phyloP scores from a whole-genome alignment of 192 early-diverging fungal species.

The Entomortierella beljakovae region DNA sequence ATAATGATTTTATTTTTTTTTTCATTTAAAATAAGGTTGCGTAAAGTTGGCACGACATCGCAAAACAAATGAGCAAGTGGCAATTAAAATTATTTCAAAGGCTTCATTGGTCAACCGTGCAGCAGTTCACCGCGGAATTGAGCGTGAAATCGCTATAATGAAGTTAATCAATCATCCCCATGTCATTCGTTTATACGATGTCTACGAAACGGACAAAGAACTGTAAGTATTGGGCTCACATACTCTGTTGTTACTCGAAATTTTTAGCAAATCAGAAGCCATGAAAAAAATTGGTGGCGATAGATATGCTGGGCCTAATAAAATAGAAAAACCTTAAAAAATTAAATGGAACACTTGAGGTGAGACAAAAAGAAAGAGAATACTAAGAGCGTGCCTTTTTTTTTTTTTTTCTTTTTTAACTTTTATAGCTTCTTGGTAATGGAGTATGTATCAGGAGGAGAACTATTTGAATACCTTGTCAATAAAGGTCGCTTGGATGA shows the following conservation, averaged over 20 bases:
- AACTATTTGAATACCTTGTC: slow-evolving; percentile 79
- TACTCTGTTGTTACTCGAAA: neutral
- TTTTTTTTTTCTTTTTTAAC: neutral
- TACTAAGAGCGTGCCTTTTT: too few species aligned
- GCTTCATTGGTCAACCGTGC: slow-evolving; percentile 56
- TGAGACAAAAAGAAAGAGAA: too few species aligned
- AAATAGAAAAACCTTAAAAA: too few species aligned
- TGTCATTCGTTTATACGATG: slow-evolving; percentile 62
- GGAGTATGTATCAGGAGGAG: slow-evolving; percentile 80
- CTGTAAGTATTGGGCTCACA: slow-evolving; percentile 37
- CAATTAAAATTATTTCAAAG: slow-evolving; percentile 66
- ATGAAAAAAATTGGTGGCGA: slow-evolving; percentile 11
- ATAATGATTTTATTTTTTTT: neutral
- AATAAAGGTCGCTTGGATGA: slow-evolving; percentile 57
- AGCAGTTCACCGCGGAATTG: slow-evolving; percentile 59
- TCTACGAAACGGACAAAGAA: slow-evolving; percentile 59
- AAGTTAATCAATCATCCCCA: slow-evolving; percentile 65
- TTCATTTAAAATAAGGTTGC: slow-evolving; percentile 41
- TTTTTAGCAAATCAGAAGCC: neutral
- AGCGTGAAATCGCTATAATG: slow-evolving; percentile 68
- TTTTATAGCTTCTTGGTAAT: slow-evolving; percentile 63
- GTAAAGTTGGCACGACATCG: slow-evolving; percentile 64
- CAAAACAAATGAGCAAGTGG: slow-evolving; percentile 64
- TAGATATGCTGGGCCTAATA: neutral
- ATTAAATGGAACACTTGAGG: too few species aligned